These are phyloP conservation scores for Cucurbita maxima DNA, from an alignment of 306 rosid species.

Conservation along the genomic window DNA sequence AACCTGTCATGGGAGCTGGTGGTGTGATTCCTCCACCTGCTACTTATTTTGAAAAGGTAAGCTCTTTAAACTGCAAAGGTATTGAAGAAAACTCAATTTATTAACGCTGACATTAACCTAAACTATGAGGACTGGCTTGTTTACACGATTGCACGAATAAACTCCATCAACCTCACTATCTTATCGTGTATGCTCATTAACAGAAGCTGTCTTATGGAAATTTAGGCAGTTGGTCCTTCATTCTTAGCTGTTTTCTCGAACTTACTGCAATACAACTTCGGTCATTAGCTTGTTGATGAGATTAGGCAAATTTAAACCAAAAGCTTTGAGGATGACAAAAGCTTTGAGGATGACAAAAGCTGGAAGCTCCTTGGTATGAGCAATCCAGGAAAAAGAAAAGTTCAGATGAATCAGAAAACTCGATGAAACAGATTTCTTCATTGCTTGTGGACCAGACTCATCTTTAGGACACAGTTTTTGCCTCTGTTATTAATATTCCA, in stretches of 20 bases:
- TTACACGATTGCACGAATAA: neutral
- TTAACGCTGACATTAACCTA: neutral
- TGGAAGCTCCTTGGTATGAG: constrained; percentile 73
- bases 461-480: constrained; percentile 56
- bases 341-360: constrained; percentile 57
- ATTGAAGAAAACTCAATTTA: neutral
- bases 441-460: constrained; percentile 78
- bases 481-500: neutral
- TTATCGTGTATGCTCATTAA: neutral
- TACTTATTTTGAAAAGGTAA: constrained; percentile 86
- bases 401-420: constrained; percentile 68
- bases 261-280: neutral
- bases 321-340: constrained; percentile 55
- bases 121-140: neutral
- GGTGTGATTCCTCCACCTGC: constrained; percentile 86
- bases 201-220: neutral
- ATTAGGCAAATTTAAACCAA: constrained; percentile 48
- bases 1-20: constrained; percentile 97
- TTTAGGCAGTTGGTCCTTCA: neutral
- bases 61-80: neutral
- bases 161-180: neutral
- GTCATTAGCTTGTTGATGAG: constrained; percentile 1
- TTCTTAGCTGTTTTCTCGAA: neutral
- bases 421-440: constrained; percentile 69
- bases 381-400: constrained; percentile 18